Base-by-base conservation (phyloP, 805 yeast species). In the Candida adriatica region DNA sequence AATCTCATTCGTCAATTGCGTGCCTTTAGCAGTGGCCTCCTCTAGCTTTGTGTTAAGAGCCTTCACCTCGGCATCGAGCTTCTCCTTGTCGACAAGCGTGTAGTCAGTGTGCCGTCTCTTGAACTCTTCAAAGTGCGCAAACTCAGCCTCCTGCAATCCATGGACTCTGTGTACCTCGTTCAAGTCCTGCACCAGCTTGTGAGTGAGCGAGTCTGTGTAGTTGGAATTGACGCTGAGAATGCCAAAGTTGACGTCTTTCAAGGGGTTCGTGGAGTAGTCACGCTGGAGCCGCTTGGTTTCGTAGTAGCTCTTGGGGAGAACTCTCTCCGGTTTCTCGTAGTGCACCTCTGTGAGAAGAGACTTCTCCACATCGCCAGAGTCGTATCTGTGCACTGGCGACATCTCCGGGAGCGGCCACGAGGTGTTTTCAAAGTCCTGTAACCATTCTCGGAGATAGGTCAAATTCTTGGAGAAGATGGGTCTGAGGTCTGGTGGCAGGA, bases 321-420 rank as follows among this genome's bases (percentile, higher is more conserved):
- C 56, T 37, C 70, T 52, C 17, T 16, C 16, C 18, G 57, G 60
- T 35, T 55, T 62, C 21, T 48, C 77, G 51, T 73, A 80, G 32
- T 69, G 73, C 4, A 82, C 90, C 49, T 83, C 94, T 1, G 85
- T 77, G 30, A 82, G 56, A 35, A 83, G 56, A 0, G 92, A 79
- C 45, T 72, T 69, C 49, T 87, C 95, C 14, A 87, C 94, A 53
- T 87, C 96, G 41, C 63, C 61, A 1, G 88, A 68, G 4, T 70
- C 69, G 46, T 73, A 86, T 24, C 64, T 63, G 2, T 79, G 75
- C 5, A 86, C 73, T 2, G 64, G 51, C 3, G 85, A 70, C 39
- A 83, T 60, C 28, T 80, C 84, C 0, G 95, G 92, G 26, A 87
- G 59, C 4, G 88, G 90, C 95, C 95, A 87, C 6, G 70, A 62